phyloP scores from a whole-genome alignment of 495 filamentous ascomycete species.

The Xylaria longipes region DNA sequence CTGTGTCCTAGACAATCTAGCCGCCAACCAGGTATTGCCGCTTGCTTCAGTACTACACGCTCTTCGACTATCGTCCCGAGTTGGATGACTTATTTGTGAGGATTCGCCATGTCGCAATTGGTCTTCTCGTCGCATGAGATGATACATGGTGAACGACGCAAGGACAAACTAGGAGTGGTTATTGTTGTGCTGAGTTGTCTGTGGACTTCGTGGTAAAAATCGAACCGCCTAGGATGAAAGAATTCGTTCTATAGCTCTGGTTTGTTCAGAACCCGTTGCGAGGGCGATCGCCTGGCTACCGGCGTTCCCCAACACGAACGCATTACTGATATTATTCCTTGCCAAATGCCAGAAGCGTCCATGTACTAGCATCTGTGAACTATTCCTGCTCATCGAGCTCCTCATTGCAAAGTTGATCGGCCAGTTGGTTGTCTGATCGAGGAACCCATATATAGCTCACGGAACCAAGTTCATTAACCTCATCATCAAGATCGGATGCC shows the following conservation, averaged over 20 bases:
- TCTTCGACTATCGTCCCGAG: not conserved
- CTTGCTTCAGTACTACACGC: not conserved
- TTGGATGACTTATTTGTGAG: not conserved
- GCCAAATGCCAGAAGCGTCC: not conserved
- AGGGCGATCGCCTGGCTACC: not conserved
- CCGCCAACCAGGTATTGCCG: not conserved
- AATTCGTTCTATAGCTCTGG: not conserved
- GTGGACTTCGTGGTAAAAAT: not conserved
- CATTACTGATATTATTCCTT: not conserved
- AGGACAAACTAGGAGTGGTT: too few relatives aligned
- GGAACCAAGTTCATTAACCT: constrained; percentile 34
- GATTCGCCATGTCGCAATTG: too few relatives aligned
- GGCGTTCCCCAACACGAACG: not conserved
- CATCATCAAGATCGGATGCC: constrained; percentile 39
- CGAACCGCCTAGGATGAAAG: not conserved
- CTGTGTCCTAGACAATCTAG: not conserved
- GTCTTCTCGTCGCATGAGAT: too few relatives aligned
- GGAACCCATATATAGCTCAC: constrained; percentile 40
- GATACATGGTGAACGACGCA: too few relatives aligned
- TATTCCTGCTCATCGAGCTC: constrained; percentile 24
- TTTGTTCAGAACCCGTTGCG: not conserved
- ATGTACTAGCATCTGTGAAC: not conserved
- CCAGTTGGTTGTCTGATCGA: constrained; percentile 33
- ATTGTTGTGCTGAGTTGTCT: too few relatives aligned
- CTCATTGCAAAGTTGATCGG: constrained; percentile 32